phyloP scores from a whole-genome alignment of 148 eudicot genomes.

The Diospyros kaki region DNA sequence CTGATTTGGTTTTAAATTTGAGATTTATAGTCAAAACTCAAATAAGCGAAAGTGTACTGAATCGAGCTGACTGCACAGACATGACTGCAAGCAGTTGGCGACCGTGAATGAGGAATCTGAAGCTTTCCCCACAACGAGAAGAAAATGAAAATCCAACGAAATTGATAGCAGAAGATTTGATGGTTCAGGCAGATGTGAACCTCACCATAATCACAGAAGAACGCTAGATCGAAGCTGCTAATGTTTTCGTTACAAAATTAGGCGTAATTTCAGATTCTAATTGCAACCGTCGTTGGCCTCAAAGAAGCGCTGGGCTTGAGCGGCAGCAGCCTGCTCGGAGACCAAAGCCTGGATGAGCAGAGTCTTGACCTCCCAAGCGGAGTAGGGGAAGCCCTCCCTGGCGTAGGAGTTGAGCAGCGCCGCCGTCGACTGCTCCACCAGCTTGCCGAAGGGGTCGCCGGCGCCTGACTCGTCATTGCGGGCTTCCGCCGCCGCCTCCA shows the following conservation, averaged over 20 bases:
- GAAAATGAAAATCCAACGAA: too few relatives aligned
- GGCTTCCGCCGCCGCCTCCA: slow-evolving; percentile 67
- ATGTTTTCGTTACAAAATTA: too few relatives aligned
- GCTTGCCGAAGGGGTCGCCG: slow-evolving; percentile 32
- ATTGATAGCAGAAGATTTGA: too few relatives aligned
- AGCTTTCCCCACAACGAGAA: too few relatives aligned
- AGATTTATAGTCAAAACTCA: too few relatives aligned
- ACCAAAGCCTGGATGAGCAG: slow-evolving; percentile 52
- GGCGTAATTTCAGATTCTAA: not conserved
- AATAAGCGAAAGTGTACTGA: too few relatives aligned
- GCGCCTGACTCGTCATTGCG: slow-evolving; percentile 38
- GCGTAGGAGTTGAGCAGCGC: slow-evolving; percentile 82
- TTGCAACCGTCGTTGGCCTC: slow-evolving; percentile 66
- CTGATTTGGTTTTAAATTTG: too few relatives aligned
- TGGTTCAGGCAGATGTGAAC: too few relatives aligned
- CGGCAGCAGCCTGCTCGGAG: slow-evolving; percentile 52
- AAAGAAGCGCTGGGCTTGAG: slow-evolving; percentile 51
- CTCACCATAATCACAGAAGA: not conserved
- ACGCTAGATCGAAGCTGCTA: not conserved
- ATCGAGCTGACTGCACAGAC: too few relatives aligned
- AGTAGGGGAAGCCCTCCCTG: slow-evolving; percentile 64
- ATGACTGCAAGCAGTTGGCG: too few relatives aligned
- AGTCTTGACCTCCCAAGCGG: slow-evolving; percentile 83
- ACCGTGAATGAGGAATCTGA: too few relatives aligned
- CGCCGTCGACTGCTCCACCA: slow-evolving; percentile 70